Percentiles rank a stretch among this genome's conserved stretches.
phyloP scores from a whole-genome alignment of 2,329 filamentous ascomycete genomes.

The Boeremia exigua region DNA sequence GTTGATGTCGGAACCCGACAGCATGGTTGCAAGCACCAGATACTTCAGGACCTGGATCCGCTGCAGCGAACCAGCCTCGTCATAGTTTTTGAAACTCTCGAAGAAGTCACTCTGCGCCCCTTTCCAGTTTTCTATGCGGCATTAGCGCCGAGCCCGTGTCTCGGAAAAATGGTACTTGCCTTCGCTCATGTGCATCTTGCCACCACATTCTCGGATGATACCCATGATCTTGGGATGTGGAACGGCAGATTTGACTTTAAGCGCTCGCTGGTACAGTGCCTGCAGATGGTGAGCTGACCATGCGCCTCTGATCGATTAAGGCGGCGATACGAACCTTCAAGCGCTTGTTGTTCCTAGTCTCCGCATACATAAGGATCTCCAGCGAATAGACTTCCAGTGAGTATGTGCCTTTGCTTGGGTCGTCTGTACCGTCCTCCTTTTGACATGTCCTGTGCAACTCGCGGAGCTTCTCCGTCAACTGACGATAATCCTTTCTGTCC shows the following conservation, averaged over 20 bases:
- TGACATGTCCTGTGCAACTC: constrained; percentile 92
- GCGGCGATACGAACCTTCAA: constrained; percentile 66
- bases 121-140: constrained; percentile 83
- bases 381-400: constrained; percentile 93
- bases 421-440: constrained; percentile 82
- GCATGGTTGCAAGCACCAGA: constrained; percentile 93
- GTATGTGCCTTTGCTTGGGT: constrained; percentile 95
- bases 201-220: constrained; percentile 96
- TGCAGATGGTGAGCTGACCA: constrained; percentile 39
- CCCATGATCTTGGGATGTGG: constrained; percentile 99
- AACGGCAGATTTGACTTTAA: constrained; percentile 94
- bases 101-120: constrained; percentile 97
- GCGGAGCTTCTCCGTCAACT: constrained; percentile 80
- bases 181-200: constrained; percentile 99
- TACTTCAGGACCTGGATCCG: constrained; percentile 98
- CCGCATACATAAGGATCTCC: constrained; percentile 98
- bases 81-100: constrained; percentile 98
- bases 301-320: constrained; percentile 27
- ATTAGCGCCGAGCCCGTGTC: constrained; percentile 31
- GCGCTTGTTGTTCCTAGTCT: constrained; percentile 96
- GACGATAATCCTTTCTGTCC: constrained; percentile 85
- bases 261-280: constrained; percentile 85
- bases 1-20: constrained; percentile 98
- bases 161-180: constrained; percentile 41
- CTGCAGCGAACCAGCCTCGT: constrained; percentile 94